Evolutionary conservation across 1,284 basidiomycete species (phyloP), one percentile per base, ranked within the genome.

Genomic region (Peniophora sp.): DNA sequence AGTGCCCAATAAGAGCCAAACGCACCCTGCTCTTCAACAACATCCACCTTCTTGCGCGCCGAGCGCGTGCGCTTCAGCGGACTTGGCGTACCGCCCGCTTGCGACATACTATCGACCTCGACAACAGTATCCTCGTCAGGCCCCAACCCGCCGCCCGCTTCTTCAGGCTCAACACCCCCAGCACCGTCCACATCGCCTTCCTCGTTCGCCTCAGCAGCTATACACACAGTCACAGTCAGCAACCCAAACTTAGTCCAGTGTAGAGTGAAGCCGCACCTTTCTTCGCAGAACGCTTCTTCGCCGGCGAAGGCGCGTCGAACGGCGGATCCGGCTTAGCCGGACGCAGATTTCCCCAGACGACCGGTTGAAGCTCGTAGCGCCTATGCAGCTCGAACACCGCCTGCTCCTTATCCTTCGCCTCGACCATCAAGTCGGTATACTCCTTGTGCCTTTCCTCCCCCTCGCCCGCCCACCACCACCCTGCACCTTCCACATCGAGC

Each of bases 331-430:
- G 46, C 51, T 66, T 62, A 61, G 66, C 66, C 32, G 67, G 63
- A 59, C 75, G 59, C 62, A 69, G 55, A 46, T 66, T 66, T 54
- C 64, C 83, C 57, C 83, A 71, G 18, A 75, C 76, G 24, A 91
- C 85, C 11, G 80, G 75, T 48, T 81, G 70, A 6, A 95, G 65
- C 43, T 70, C 71, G 61, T 96, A 95, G 44, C 90, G 83, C 54
- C 92, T 69, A 62, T 90, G 85, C 37, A 96, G 64, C 56, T 95
- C 82, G 50, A 97, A 76, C 6, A 97, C 92, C 6, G 92, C 92
- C 64, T 96, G 93, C 66, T 96, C 93, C 69, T 94, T 92, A 64
- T 91, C 88, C 64, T 93, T 92, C 8, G 88, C 88, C 73, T 97
- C 93, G 55, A 97, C 91, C 92, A 96, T 96, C 56, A 96, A 64